Evolutionary conservation across 2,329 filamentous ascomycete species (phyloP).

Genomic region (Metarhizium humberi): DNA sequence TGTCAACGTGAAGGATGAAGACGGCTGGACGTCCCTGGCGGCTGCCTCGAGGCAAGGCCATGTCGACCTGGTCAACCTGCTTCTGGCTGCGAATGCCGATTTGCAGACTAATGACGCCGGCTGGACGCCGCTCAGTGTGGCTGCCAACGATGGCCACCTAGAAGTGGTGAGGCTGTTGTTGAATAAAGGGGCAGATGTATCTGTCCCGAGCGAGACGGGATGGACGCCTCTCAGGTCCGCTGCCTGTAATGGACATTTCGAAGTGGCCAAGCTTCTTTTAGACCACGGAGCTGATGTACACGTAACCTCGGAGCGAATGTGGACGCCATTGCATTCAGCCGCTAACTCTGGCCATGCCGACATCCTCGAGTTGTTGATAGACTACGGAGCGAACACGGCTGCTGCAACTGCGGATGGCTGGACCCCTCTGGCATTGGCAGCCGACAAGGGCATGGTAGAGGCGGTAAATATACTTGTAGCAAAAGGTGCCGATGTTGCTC

Average conservation of each 20-base stretch:
- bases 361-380: conserved; percentile 4
- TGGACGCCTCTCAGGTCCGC: conserved; percentile 10
- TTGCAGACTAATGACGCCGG: conserved; percentile 4
- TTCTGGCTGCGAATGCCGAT: conserved; percentile 4
- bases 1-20: neutral
- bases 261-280: conserved; percentile 6
- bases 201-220: conserved; percentile 3
- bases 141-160: conserved; percentile 7
- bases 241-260: conserved; percentile 3
- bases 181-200: conserved; percentile 2
- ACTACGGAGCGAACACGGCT: conserved; percentile 2
- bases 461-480: conserved; percentile 1
- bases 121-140: conserved; percentile 8
- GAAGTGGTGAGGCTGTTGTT: conserved; percentile 6
- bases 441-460: conserved; percentile 3
- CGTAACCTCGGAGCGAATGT: conserved; percentile 3
- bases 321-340: conserved; percentile 9
- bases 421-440: conserved; percentile 7
- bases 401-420: conserved; percentile 7
- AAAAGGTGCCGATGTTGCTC: conserved; percentile 3
- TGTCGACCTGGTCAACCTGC: conserved; percentile 4
- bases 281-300: conserved; percentile 7
- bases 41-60: conserved; percentile 6
- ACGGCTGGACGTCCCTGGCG: conserved; percentile 7
- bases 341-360: conserved; percentile 6